phyloP scores from a whole-genome alignment of 2,329 filamentous ascomycete genomes.

The Trichoderma arundinaceum region DNA sequence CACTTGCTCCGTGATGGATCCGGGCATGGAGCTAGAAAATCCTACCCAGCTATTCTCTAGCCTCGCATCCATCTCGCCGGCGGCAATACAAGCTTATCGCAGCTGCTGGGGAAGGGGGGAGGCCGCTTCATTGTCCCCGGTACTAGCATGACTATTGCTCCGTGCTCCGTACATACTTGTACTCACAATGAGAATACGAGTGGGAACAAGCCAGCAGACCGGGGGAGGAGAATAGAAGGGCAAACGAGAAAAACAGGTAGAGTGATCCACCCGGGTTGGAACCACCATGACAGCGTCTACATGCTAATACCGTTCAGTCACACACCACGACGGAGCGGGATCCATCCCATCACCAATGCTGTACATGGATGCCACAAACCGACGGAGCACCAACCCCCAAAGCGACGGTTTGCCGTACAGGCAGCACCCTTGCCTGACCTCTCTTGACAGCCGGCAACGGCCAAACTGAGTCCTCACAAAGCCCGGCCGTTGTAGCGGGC shows the following conservation, averaged over 20 bases:
- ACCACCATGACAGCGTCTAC: constrained; percentile 13
- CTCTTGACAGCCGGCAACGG: not conserved
- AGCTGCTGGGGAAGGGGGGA: not conserved
- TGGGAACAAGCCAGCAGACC: no score
- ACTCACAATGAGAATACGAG: constrained; percentile 1
- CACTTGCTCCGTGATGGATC: not conserved
- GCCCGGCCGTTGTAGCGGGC: not conserved
- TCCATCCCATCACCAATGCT: constrained; percentile 9
- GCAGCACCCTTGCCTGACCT: not conserved
- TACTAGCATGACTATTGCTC: not conserved
- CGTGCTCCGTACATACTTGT: not conserved
- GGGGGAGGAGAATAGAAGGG: not conserved
- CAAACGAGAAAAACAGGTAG: not conserved
- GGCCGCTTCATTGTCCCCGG: not conserved
- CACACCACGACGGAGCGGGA: not conserved
- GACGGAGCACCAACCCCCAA: constrained; percentile 8
- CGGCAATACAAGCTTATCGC: constrained; percentile 12
- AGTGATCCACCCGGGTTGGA: constrained; percentile 19
- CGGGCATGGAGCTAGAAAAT: constrained; percentile 5
- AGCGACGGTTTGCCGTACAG: not conserved
- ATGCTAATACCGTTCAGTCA: not conserved
- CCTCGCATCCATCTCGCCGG: not conserved
- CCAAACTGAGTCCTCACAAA: not conserved
- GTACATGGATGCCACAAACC: constrained; percentile 19
- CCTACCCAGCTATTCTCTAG: not conserved